Evolutionary conservation across 371 early-diverging fungal genomes (phyloP), one percentile per base, ranked within the genome.

Genomic region (Mucor ambiguus): DNA sequence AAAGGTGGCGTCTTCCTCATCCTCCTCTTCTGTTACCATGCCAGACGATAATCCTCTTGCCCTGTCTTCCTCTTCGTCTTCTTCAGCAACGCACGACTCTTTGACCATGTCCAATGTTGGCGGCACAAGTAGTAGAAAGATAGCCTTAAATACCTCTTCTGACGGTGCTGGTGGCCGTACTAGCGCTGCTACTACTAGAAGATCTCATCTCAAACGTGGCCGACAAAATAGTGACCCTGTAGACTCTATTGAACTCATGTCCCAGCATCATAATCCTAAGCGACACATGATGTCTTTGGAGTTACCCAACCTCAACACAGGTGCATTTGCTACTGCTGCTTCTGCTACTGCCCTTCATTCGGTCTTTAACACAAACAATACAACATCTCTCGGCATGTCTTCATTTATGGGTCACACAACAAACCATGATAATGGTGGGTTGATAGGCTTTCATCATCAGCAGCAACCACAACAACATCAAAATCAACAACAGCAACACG

Each of bases 51-150:
- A 58, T 38, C 38, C 30, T 37, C 20, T 58, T 18, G 33, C 3
- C 12, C 9, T 33, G 14, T 58, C 48, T n/a, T 54, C 54, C 10
- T 54, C 54, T 4, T 61, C 61, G 18, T 32, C 49, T 52, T 54
- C 62, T 0, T 54, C 62, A 0, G 16, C 54, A 11, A 61, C 61
- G 5, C 46, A 49, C 12, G 35, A 30, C 2, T 32, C 32, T 10
- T 55, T 29, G 48, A 2, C 30, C 29, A 44, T 22, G n/a, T 10
- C 55, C 55, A 49, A 49, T 49, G 26, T 26, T 2, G 37, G 37
- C 37, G 28, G 22, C 28, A 28, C 52, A 33, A 61, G 26, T 18
- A 41, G 6, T 58, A 64, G 48, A 64, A 46, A 33, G 46, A 24
- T 4, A n/a, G 12, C 55, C 37, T 14, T 33, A 5, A 54, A 29